Evolutionary conservation across 1,284 basidiomycete genomes (phyloP).

Genomic region (Mycena sp.): DNA sequence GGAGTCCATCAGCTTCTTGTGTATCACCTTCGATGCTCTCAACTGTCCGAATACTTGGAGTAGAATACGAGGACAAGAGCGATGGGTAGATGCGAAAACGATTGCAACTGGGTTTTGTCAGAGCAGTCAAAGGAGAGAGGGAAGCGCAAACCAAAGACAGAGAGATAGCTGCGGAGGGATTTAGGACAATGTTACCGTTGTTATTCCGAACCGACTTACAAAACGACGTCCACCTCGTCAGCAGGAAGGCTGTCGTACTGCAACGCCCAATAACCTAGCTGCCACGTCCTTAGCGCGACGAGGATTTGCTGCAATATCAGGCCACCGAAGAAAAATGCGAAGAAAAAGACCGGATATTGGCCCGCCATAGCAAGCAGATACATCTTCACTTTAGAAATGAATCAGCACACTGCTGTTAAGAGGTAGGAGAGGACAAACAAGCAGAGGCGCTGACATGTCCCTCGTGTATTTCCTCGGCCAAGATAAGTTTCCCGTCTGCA

Average conservation of each 20-base stretch:
- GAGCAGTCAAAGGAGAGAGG: background rate
- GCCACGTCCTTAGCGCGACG: conserved; percentile 51
- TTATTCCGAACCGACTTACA: conserved; percentile 33
- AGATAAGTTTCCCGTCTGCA: conserved; percentile 57
- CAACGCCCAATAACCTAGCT: conserved; percentile 57
- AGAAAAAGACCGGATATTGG: conserved; percentile 50
- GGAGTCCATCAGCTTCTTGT: conserved; percentile 62
- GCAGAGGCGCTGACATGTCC: conserved; percentile 63
- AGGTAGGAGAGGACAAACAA: conserved; percentile 30
- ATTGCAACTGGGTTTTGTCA: conserved; percentile 19
- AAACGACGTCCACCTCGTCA: conserved; percentile 39
- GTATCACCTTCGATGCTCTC: conserved; percentile 66
- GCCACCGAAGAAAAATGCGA: conserved; percentile 42
- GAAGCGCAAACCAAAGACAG: conserved; percentile 44
- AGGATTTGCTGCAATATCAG: conserved; percentile 34
- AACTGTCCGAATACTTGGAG: conserved; percentile 48
- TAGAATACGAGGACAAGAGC: conserved; percentile 22
- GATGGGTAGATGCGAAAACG: background rate
- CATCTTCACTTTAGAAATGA: conserved; percentile 41
- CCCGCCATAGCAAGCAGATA: conserved; percentile 53
- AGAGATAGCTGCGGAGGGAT: conserved; percentile 44
- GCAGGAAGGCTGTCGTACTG: conserved; percentile 49
- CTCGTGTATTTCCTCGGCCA: conserved; percentile 69
- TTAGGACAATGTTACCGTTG: background rate
- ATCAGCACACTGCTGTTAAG: background rate